These are phyloP conservation scores for Colletotrichum liriopes DNA, from an alignment of 2,329 filamentous ascomycete genomes.

Conservation along the genomic window DNA sequence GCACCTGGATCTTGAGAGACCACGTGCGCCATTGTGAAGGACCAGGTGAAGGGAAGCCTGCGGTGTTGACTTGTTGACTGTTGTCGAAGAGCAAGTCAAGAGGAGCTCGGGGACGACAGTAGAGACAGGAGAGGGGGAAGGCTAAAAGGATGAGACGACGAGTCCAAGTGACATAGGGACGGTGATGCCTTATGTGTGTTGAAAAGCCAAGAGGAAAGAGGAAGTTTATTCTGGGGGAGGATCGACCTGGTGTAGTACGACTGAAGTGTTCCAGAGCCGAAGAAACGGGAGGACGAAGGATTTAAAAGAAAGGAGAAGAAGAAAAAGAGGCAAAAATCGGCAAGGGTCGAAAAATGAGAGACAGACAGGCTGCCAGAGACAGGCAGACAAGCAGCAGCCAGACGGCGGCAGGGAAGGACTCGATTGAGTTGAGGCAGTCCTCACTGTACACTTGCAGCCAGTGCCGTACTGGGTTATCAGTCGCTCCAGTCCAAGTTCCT, in stretches of 20 bases:
- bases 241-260: conserved; percentile 23
- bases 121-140: background rate
- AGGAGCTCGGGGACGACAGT: background rate
- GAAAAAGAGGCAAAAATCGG: conserved; percentile 37
- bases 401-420: conserved; percentile 38
- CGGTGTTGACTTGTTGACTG: background rate
- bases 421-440: conserved; percentile 42
- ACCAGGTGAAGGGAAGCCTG: background rate
- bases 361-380: conserved; percentile 7
- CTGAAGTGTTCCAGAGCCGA: conserved; percentile 22
- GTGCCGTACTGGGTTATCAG: conserved; percentile 28
- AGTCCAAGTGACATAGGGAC: conserved; percentile 37
- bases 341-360: conserved; percentile 36
- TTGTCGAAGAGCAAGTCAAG: conserved; percentile 10
- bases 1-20: conserved; percentile 44
- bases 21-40: conserved; percentile 37
- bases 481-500: conserved; percentile 16
- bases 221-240: conserved; percentile 9
- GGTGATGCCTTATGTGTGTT: conserved; percentile 17
- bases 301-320: conserved; percentile 37
- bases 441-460: conserved; percentile 28
- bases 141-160: conserved; percentile 27
- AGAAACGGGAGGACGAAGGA: conserved; percentile 31
- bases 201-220: conserved; percentile 6
- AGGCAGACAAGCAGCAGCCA: background rate